Percentiles rank a stretch among this genome's conserved stretches.
phyloP scores from a whole-genome alignment of 2,329 filamentous ascomycete genomes.

The Cryphonectria parasitica region DNA sequence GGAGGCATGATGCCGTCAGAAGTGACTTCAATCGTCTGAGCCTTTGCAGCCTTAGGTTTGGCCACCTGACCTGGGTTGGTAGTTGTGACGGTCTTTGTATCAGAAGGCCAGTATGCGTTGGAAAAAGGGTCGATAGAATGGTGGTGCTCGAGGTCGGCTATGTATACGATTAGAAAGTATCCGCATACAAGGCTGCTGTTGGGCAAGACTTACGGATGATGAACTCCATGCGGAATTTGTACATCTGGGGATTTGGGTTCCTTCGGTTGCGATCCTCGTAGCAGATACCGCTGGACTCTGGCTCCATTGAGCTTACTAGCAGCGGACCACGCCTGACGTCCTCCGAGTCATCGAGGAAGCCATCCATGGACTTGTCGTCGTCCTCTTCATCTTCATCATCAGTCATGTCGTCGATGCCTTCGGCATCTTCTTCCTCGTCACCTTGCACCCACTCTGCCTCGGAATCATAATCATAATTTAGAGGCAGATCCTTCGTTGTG shows the following conservation, averaged over 20 bases:
- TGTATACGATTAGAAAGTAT: constrained; percentile 30
- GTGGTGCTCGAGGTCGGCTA: constrained; percentile 53
- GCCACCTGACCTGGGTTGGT: constrained; percentile 13
- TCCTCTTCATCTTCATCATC: constrained; percentile 71
- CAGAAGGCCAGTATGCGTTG: constrained; percentile 72
- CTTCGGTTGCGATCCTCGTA: constrained; percentile 69
- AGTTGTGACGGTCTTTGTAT: constrained; percentile 31
- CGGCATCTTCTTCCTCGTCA: constrained; percentile 69
- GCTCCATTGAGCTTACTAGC: constrained; percentile 62
- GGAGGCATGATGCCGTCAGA: constrained; percentile 36
- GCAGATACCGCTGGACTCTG: constrained; percentile 78
- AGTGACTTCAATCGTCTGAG: constrained; percentile 38
- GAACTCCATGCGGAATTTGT: constrained; percentile 74
- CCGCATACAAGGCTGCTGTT: constrained; percentile 17
- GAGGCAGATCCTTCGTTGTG: constrained; percentile 56
- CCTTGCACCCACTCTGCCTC: constrained; percentile 85
- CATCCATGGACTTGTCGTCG: constrained; percentile 85
- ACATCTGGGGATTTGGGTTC: constrained; percentile 52
- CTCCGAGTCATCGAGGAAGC: constrained; percentile 86
- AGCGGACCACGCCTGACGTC: constrained; percentile 59
- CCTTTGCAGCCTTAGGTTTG: constrained; percentile 42
- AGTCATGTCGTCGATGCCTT: constrained; percentile 61
- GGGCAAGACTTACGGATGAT: constrained; percentile 63
- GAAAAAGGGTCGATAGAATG: constrained; percentile 81
- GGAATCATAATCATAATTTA: constrained; percentile 84